A percentile compares a stretch with the other conserved stretches of the same genome.
phyloP scores from a whole-genome alignment of 2,329 filamentous ascomycete species.

The Claviceps monticola region DNA sequence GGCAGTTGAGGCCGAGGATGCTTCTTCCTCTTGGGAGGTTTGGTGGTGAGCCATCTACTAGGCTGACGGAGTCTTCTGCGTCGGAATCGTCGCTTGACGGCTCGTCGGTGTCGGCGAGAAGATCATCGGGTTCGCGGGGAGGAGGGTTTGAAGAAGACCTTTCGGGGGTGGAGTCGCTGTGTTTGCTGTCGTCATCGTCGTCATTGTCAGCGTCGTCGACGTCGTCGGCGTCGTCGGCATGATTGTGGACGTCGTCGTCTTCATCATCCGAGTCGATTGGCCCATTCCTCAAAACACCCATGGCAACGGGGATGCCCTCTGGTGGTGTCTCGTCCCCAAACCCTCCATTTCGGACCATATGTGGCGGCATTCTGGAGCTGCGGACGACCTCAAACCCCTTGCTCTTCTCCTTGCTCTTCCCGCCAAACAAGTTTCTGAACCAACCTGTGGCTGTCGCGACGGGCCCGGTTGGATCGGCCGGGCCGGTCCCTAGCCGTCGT shows the following conservation, averaged over 20 bases:
- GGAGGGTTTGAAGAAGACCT: conserved; percentile 13
- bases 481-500: conserved; percentile 80
- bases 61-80: conserved; percentile 26
- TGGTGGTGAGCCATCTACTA: conserved; percentile 11
- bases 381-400: conserved; percentile 96
- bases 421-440: conserved; percentile 66
- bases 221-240: neutral
- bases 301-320: conserved; percentile 51
- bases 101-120: conserved; percentile 33
- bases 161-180: conserved; percentile 16
- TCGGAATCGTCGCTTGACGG: conserved; percentile 27
- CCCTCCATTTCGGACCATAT: conserved; percentile 40
- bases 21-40: conserved; percentile 3
- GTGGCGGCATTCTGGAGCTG: conserved; percentile 72
- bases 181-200: conserved; percentile 35
- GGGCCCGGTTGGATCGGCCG: conserved; percentile 84
- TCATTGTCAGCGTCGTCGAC: neutral
- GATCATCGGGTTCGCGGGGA: conserved; percentile 18
- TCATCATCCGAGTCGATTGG: conserved; percentile 53
- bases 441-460: conserved; percentile 82
- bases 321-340: conserved; percentile 54
- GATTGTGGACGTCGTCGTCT: conserved; percentile 8
- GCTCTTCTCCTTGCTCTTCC: conserved; percentile 83
- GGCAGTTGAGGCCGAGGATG: conserved; percentile 20
- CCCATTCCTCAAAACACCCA: conserved; percentile 43